Evolutionary conservation across 2,329 filamentous ascomycete genomes (phyloP), one percentile per base, ranked within the genome.

Genomic region (Monosporascus sp.): DNA sequence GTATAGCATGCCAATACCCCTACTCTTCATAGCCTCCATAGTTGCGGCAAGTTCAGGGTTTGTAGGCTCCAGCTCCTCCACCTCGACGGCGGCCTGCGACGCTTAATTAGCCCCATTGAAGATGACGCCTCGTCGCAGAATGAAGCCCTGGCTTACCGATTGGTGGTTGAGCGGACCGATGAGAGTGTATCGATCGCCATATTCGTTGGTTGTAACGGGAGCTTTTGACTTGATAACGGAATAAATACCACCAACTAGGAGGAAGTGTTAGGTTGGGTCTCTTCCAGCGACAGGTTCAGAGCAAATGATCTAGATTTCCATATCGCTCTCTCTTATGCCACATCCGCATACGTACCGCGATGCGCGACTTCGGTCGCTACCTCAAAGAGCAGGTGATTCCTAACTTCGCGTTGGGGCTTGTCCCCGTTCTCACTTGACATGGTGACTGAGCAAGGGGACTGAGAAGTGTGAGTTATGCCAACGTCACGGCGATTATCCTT

Each of bases 161-260:
- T 87, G 82, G 70, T 88, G 87, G 75, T 97, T 97, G 69, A 96
- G 85, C 54, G 94, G 94, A 2, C 94, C 94, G 70, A 99, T 92
- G 60, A 97, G 82, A 27, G 90, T 96, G 74, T 99, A 99, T 61
- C 90, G 85, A 55, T 96, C 91, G 73, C 94, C 94, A 94, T 97
- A 99, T 74, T 99, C 94, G 57, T 91, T 91, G 1, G 93, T 97
- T 44, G 94, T 97, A 57, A 97, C 94, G 49, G 94, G 93, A 38
- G 94, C 93, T 74, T 99, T 99, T 57, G 94, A 99, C 75, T 99
- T 99, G 74, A 99, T 86, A 61, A 99, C 94, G 17, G 93, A 97
- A 79, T 99, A 99, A 75, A 99, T 99, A 65, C 94, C 94, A 68
- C 94, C 94, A 57, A 99, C 94, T 95, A 54, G 56, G 49, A 50